phyloP scores from a whole-genome alignment of 1,139 yeast species.

The Pneumocystis canis region DNA sequence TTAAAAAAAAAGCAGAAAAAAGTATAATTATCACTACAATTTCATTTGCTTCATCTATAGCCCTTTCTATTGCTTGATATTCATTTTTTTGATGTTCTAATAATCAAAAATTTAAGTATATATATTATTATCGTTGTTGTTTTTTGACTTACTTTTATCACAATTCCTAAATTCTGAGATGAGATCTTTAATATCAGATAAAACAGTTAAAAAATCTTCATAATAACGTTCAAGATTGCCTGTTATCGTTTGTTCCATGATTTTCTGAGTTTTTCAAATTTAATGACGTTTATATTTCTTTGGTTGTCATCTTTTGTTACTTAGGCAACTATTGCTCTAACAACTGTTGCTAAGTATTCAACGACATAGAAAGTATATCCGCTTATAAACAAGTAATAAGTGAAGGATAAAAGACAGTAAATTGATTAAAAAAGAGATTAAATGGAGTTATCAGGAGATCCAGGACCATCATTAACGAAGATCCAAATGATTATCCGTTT shows the following conservation, averaged over 20 bases:
- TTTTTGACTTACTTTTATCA: not conserved
- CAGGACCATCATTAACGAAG: not conserved
- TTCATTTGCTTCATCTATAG: conserved; percentile 66
- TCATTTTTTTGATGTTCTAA: conserved; percentile 34
- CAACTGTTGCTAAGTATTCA: too few relatives aligned
- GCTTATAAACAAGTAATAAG: too few relatives aligned
- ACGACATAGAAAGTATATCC: too few relatives aligned
- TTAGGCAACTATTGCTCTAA: too few relatives aligned
- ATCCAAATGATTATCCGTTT: not conserved
- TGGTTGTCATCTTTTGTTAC: too few relatives aligned
- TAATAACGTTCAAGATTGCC: not conserved
- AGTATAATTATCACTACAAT: conserved; percentile 26
- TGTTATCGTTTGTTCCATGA: not conserved
- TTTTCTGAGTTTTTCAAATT: too few relatives aligned
- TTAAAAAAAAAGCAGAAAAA: not conserved
- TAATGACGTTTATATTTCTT: not conserved
- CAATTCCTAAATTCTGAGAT: not conserved
- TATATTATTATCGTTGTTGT: not conserved
- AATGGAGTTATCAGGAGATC: not conserved
- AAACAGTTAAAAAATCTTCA: not conserved
- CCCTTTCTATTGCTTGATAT: conserved; percentile 48
- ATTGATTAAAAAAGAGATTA: not conserved
- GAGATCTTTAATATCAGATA: not conserved
- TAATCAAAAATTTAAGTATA: not conserved
- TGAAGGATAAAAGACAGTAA: not conserved